Conservation (phyloP, 2,329 filamentous ascomycete genomes). For the Emmonsiellopsis sp. region DNA sequence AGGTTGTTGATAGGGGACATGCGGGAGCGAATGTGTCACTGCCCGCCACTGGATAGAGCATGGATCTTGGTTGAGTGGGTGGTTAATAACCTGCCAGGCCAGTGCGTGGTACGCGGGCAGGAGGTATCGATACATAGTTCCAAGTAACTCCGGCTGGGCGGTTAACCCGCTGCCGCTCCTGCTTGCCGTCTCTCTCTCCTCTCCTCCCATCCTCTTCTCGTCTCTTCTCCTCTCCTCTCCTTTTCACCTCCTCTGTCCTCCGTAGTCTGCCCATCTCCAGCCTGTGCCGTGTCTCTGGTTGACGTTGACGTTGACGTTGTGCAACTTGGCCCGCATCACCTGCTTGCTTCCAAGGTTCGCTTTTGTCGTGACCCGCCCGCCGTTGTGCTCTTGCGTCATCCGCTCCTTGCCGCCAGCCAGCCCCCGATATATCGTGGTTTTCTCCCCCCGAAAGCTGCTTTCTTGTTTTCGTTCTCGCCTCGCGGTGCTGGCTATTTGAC, state of each 20-base stretch:
- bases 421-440: not conserved
- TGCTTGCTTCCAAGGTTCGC: not conserved
- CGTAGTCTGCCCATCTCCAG: not conserved
- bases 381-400: not conserved
- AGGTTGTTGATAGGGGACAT: no score
- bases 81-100: no score
- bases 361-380: not conserved
- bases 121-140: no score
- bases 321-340: not conserved
- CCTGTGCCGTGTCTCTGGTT: not conserved
- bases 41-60: no score
- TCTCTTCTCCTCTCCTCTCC: not conserved
- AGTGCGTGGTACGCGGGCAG: no score
- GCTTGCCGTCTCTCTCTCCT: no score
- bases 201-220: not conserved
- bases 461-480: not conserved
- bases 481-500: not conserved
- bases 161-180: no score
- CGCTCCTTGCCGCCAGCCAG: not conserved
- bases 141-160: no score
- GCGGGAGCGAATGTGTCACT: no score
- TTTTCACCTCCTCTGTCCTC: not conserved
- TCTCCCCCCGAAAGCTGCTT: not conserved
- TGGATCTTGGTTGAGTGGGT: no score
- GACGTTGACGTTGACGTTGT: not conserved